phyloP scores from a whole-genome alignment of 768 basidiomycete species.

The Boletellus sp. region DNA sequence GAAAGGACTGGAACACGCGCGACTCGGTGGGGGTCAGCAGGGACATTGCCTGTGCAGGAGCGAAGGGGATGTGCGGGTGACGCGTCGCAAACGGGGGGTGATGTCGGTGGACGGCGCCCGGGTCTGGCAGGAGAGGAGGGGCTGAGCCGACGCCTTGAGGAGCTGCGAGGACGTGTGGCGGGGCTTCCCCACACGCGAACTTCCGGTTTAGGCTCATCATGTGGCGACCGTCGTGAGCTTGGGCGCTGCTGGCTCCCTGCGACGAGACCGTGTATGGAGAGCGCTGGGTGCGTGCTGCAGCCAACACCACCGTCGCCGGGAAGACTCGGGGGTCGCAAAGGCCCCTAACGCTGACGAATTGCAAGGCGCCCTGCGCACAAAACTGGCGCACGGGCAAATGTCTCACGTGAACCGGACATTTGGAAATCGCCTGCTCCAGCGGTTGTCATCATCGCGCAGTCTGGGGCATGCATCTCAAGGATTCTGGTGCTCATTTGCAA shows the following conservation, averaged over 20 bases:
- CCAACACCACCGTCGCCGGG: too few species aligned
- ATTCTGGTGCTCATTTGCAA: too few species aligned
- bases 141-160: slow-evolving; percentile 17
- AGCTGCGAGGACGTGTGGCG: slow-evolving; percentile 27
- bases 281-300: too few species aligned
- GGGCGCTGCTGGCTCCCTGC: too few species aligned
- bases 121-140: slow-evolving; percentile 10
- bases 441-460: slow-evolving; percentile 11
- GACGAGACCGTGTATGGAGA: too few species aligned
- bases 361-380: too few species aligned
- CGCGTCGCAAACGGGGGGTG: neutral
- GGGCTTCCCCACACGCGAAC: slow-evolving; percentile 22
- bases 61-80: neutral
- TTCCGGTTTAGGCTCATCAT: slow-evolving; percentile 20
- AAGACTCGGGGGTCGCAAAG: neutral
- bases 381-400: too few species aligned
- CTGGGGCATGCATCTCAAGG: slow-evolving; percentile 15
- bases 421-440: slow-evolving; percentile 8
- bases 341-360: neutral
- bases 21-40: slow-evolving; percentile 66
- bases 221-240: slow-evolving; percentile 13
- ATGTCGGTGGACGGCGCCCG: too few species aligned
- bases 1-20: slow-evolving; percentile 65
- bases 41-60: slow-evolving; percentile 40
- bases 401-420: slow-evolving; percentile 15